phyloP scores from a whole-genome alignment of 2,329 filamentous ascomycete genomes.

The Ophiostoma triangulosporum region DNA sequence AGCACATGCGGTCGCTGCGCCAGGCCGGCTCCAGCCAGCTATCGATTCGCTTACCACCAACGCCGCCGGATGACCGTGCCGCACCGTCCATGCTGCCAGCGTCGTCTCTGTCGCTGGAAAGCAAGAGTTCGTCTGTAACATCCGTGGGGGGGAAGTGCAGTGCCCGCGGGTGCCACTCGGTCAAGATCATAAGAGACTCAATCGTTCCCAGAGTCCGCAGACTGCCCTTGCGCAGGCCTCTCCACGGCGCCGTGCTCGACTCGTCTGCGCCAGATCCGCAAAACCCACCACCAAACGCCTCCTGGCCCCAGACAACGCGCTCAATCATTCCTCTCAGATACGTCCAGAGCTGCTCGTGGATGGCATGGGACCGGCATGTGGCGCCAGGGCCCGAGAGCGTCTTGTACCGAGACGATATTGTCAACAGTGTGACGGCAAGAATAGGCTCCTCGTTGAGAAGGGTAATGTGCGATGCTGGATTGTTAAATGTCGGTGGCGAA shows the following conservation, averaged over 20 bases:
- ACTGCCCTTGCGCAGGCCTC: slow-evolving; percentile 60
- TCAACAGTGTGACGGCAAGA: slow-evolving; percentile 78
- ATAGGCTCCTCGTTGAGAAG: slow-evolving; percentile 86
- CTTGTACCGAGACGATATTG: slow-evolving; percentile 79
- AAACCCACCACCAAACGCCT: slow-evolving; percentile 84
- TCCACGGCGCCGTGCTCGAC: slow-evolving; percentile 54
- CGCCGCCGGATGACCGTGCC: slow-evolving; percentile 50
- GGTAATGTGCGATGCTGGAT: slow-evolving; percentile 64
- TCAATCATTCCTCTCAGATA: slow-evolving; percentile 93
- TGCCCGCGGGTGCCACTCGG: slow-evolving; percentile 92
- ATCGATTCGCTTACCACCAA: slow-evolving; percentile 75
- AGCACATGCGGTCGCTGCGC: slow-evolving; percentile 90
- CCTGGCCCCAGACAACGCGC: slow-evolving; percentile 87
- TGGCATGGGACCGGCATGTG: slow-evolving; percentile 71
- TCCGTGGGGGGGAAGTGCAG: slow-evolving; percentile 86
- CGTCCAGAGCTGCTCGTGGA: slow-evolving; percentile 91
- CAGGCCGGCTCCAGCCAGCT: slow-evolving; percentile 95
- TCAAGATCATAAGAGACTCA: slow-evolving; percentile 84
- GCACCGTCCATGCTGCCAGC: slow-evolving; percentile 27
- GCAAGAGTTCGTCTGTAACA: slow-evolving; percentile 53
- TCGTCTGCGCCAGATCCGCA: slow-evolving; percentile 57
- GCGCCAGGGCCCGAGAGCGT: slow-evolving; percentile 67
- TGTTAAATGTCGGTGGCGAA: slow-evolving; percentile 77
- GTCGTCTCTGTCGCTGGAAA: slow-evolving; percentile 40
- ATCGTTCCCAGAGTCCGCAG: slow-evolving; percentile 84